Evolutionary conservation across 306 rosid genomes (phyloP).

Genomic region (Sindora glabra): DNA sequence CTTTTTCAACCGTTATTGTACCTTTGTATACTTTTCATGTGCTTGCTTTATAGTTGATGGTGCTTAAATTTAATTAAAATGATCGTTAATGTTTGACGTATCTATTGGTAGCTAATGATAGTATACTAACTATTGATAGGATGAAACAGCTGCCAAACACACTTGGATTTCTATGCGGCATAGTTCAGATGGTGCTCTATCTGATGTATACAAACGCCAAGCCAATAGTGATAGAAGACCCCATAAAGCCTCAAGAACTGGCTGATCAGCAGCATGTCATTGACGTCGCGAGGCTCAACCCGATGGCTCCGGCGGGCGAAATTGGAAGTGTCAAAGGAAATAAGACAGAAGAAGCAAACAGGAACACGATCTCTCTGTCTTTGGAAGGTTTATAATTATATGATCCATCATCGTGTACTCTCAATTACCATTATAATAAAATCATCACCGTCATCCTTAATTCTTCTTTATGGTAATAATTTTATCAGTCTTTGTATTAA

Average conservation of each 20-base stretch:
- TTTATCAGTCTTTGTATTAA: too few relatives aligned
- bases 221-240: constrained; percentile 22
- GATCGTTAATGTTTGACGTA: too few relatives aligned
- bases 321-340: background rate
- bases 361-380: too few relatives aligned
- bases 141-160: constrained; percentile 73
- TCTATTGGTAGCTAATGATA: too few relatives aligned
- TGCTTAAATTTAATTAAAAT: too few relatives aligned
- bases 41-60: too few relatives aligned
- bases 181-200: constrained; percentile 73
- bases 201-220: constrained; percentile 54
- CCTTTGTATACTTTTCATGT: too few relatives aligned
- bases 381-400: too few relatives aligned
- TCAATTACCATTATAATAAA: background rate
- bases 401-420: too few relatives aligned
- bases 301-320: constrained; percentile 35
- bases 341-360: constrained; percentile 6
- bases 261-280: constrained; percentile 42
- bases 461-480: too few relatives aligned
- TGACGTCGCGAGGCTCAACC: constrained; percentile 45
- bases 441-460: background rate
- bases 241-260: constrained; percentile 46
- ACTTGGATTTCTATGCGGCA: constrained; percentile 79
- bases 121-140: too few relatives aligned
- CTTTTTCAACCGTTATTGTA: too few relatives aligned